These are phyloP conservation scores for Solanum bulbocastanum DNA, from an alignment of 257 asterid genomes.

Conservation along the genomic window DNA sequence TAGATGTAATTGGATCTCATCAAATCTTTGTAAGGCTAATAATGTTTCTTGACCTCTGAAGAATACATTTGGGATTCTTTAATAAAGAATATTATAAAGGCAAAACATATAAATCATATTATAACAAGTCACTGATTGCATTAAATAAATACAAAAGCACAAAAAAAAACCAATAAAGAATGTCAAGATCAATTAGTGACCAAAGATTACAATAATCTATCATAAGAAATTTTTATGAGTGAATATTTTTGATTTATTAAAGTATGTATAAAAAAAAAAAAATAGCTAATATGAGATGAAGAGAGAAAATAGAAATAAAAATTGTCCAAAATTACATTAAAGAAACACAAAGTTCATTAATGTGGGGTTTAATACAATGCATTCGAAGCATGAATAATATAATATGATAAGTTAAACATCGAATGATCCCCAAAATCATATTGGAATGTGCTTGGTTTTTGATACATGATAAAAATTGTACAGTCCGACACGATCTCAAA, in stretches of 20 bases:
- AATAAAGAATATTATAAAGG: background rate
- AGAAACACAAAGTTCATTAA: no score
- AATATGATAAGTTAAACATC: no score
- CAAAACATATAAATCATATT: background rate
- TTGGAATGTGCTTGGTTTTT: background rate
- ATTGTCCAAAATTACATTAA: no score
- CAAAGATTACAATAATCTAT: background rate
- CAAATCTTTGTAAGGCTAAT: background rate
- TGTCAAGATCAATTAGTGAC: background rate
- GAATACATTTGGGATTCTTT: background rate
- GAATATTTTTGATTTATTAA: background rate
- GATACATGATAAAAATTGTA: background rate
- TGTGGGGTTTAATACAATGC: no score
- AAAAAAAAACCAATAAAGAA: no score
- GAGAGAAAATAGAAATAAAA: no score
- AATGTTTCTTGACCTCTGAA: background rate
- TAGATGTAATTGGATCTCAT: background rate
- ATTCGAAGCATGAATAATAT: no score
- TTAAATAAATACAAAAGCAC: background rate
- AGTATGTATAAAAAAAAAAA: no score
- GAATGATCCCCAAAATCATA: no score
- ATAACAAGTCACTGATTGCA: background rate
- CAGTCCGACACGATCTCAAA: fast-evolving
- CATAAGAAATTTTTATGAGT: background rate
- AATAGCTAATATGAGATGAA: background rate